Percentiles rank a stretch among this genome's conserved stretches.
Conservation (phyloP, 305 asterid genomes). For the Solanum hybrid region DNA sequence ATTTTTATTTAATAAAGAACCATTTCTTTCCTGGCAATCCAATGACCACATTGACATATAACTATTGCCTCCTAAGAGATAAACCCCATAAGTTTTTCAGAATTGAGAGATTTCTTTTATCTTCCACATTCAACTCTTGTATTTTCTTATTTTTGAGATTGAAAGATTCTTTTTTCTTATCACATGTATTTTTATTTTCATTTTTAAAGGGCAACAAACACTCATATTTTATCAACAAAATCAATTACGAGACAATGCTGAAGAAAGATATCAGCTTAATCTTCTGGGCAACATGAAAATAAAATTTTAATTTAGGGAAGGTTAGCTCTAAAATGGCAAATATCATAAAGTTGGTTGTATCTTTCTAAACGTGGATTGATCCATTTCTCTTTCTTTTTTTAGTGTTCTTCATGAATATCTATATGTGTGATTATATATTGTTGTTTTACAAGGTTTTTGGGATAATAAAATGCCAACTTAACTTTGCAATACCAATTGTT, state of each 20-base stretch:
- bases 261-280: not conserved
- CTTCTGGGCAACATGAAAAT: not conserved
- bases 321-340: not conserved
- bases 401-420: not conserved
- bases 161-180: not conserved
- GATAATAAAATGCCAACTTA: too few species aligned
- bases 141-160: too few species aligned
- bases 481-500: too few species aligned
- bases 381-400: too few species aligned
- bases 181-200: too few species aligned
- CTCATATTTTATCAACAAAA: not conserved
- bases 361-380: not conserved
- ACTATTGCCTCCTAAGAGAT: not conserved
- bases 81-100: too few species aligned
- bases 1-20: too few species aligned
- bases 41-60: too few species aligned
- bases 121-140: too few species aligned
- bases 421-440: not conserved
- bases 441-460: not conserved
- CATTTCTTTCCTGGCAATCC: too few species aligned
- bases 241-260: not conserved
- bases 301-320: not conserved
- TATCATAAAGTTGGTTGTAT: not conserved
- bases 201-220: not conserved
- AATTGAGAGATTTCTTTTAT: too few species aligned